Conservation (phyloP, 2,329 filamentous ascomycete species). For the Westerdykella ornata region DNA sequence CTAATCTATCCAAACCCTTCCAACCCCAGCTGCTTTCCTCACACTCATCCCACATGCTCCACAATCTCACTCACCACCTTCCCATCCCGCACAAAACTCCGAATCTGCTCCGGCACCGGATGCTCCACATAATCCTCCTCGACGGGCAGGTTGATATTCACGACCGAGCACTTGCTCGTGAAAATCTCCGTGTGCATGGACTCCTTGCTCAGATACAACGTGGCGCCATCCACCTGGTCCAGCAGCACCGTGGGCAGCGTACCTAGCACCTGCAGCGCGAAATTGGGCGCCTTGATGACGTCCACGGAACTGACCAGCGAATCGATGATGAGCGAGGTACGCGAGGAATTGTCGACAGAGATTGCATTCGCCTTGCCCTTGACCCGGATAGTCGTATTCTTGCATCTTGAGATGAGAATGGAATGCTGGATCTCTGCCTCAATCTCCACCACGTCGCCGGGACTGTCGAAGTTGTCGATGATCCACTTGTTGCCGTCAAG, state of each 20-base stretch:
- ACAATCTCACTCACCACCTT: slow-evolving; percentile 89
- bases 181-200: slow-evolving; percentile 75
- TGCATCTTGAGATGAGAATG: slow-evolving; percentile 86
- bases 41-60: slow-evolving; percentile 70
- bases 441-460: slow-evolving; percentile 66
- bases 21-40: not conserved
- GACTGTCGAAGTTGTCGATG: slow-evolving; percentile 86
- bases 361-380: slow-evolving; percentile 96
- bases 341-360: slow-evolving; percentile 81
- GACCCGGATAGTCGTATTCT: slow-evolving; percentile 81
- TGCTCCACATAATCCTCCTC: slow-evolving; percentile 71
- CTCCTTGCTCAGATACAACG: slow-evolving; percentile 77
- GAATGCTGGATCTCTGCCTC: slow-evolving; percentile 78
- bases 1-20: not conserved
- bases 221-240: slow-evolving; percentile 87
- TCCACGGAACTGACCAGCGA: slow-evolving; percentile 86
- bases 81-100: slow-evolving; percentile 70
- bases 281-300: slow-evolving; percentile 90
- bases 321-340: slow-evolving; percentile 80
- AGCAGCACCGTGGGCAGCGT: slow-evolving; percentile 79
- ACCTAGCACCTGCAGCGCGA: slow-evolving; percentile 87
- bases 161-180: slow-evolving; percentile 75
- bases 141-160: slow-evolving; percentile 81
- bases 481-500: slow-evolving; percentile 77
- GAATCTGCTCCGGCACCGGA: slow-evolving; percentile 82